A percentile compares a stretch with the other conserved stretches of the same genome.
phyloP scores from a whole-genome alignment of 768 basidiomycete genomes.

The Pleurotus pulmonarius region DNA sequence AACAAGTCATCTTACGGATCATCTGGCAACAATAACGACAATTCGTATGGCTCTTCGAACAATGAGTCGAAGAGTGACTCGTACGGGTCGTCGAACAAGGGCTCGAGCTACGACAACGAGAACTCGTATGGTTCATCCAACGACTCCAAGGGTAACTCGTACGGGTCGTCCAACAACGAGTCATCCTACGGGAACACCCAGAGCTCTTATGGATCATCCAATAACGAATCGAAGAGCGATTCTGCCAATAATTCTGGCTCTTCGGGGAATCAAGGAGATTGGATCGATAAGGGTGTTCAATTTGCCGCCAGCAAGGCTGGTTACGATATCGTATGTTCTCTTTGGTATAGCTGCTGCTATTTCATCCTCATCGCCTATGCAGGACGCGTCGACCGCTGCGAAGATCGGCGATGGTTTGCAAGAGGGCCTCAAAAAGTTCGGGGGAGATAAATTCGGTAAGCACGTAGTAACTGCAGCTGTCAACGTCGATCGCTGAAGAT shows the following conservation, averaged over 20 bases:
- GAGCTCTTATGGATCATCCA: neutral
- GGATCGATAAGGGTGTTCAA: slow-evolving; percentile 36
- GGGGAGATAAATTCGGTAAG: neutral
- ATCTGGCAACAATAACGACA: slow-evolving; percentile 10
- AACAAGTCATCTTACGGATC: slow-evolving; percentile 17
- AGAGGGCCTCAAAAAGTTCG: slow-evolving; percentile 2
- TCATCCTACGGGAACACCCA: slow-evolving; percentile 11
- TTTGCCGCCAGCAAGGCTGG: slow-evolving; percentile 36
- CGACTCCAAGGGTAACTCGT: slow-evolving; percentile 10
- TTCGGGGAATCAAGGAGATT: slow-evolving; percentile 19
- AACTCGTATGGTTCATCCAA: neutral
- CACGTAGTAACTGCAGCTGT: too few relatives aligned
- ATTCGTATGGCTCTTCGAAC: slow-evolving; percentile 14
- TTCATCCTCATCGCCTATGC: neutral
- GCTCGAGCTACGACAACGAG: slow-evolving; percentile 15
- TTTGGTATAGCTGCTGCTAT: neutral
- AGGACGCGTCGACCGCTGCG: neutral
- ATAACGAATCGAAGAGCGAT: slow-evolving; percentile 6
- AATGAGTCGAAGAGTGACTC: slow-evolving; percentile 11
- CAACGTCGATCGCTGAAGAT: too few relatives aligned
- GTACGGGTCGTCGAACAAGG: slow-evolving; percentile 10
- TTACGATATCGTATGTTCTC: slow-evolving; percentile 36
- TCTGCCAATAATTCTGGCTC: slow-evolving; percentile 11
- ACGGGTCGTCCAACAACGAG: slow-evolving; percentile 10
- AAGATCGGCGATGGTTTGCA: slow-evolving; percentile 4